Evolutionary conservation across 2,329 filamentous ascomycete species (phyloP).

Genomic region (Colletotrichum chlorophyti): DNA sequence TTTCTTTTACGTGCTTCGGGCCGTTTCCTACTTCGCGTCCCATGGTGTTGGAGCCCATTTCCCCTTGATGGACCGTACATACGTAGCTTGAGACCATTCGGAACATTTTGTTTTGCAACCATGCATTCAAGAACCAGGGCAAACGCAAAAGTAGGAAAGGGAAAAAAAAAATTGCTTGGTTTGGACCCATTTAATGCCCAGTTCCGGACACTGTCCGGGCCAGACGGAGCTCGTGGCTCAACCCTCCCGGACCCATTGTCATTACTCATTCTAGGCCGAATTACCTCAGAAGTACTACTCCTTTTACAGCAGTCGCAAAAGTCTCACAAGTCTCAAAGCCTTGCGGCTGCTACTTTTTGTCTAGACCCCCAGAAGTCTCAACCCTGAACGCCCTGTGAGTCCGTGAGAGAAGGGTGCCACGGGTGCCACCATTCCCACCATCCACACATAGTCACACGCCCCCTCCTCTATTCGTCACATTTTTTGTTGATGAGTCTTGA

Average conservation of each 20-base stretch:
- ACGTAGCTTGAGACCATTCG: too few relatives aligned
- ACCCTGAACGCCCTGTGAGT: neutral
- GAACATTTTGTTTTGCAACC: neutral
- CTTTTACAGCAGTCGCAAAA: neutral
- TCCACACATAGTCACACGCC: neutral
- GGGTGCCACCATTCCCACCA: neutral
- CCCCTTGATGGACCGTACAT: too few relatives aligned
- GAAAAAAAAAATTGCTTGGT: constrained; percentile 19
- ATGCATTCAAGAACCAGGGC: constrained; percentile 3
- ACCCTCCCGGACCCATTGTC: constrained; percentile 21
- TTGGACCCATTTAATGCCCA: constrained; percentile 27
- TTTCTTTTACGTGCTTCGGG: constrained; percentile 21
- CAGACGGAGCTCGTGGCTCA: constrained; percentile 27
- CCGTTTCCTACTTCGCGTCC: constrained; percentile 7
- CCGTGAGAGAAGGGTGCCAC: too few relatives aligned
- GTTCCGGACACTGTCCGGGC: constrained; percentile 26
- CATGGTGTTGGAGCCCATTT: too few relatives aligned
- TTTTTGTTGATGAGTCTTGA: too few relatives aligned
- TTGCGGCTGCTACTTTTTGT: neutral
- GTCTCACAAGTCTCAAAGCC: constrained; percentile 1
- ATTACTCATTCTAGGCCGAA: constrained; percentile 26
- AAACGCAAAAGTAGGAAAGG: neutral
- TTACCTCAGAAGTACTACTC: constrained; percentile 12
- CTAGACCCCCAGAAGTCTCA: too few relatives aligned
- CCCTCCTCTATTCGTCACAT: too few relatives aligned